Conservation (phyloP, 176 grass and related monocot genomes). For the Areca catechu region DNA sequence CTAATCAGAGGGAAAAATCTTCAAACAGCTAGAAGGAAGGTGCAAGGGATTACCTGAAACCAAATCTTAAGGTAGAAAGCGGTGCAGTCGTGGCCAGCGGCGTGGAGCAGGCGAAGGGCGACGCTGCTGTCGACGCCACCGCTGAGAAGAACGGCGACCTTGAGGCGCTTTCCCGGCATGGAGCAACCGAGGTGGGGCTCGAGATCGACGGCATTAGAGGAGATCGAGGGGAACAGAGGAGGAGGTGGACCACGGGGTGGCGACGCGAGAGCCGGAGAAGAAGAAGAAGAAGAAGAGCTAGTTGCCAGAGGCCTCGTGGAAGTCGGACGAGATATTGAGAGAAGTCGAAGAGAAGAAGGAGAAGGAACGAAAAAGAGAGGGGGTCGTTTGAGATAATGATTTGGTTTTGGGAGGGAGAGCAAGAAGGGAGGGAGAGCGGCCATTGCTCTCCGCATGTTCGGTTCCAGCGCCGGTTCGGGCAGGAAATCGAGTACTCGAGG, state of each 20-base stretch:
- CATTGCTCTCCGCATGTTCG: constrained; percentile 22
- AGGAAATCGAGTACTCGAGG: no score
- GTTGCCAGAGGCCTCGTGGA: not conserved
- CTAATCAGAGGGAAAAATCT: no score
- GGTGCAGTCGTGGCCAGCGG: constrained; percentile 67
- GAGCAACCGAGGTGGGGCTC: constrained; percentile 42
- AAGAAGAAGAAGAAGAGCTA: not conserved
- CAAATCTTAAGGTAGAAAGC: constrained; percentile 99
- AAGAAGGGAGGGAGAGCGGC: constrained; percentile 16
- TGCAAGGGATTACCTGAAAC: constrained; percentile 52
- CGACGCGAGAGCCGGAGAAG: not conserved
- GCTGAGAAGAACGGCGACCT: constrained; percentile 74
- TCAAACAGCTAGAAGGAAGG: not conserved
- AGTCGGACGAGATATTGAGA: not conserved
- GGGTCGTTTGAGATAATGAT: constrained; percentile 3
- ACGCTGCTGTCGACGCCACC: constrained; percentile 95
- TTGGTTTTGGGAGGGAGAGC: constrained; percentile 22
- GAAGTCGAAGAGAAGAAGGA: not conserved
- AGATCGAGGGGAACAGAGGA: constrained; percentile 5
- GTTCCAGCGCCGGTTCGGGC: not conserved
- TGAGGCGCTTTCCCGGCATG: constrained; percentile 28
- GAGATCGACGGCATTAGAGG: constrained; percentile 8
- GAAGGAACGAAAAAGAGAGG: not conserved
- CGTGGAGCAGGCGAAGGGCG: constrained; percentile 85
- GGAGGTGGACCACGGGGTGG: no score